Conservation (phyloP, 352 stramenopile species). For the Phytophthora hybrid region DNA sequence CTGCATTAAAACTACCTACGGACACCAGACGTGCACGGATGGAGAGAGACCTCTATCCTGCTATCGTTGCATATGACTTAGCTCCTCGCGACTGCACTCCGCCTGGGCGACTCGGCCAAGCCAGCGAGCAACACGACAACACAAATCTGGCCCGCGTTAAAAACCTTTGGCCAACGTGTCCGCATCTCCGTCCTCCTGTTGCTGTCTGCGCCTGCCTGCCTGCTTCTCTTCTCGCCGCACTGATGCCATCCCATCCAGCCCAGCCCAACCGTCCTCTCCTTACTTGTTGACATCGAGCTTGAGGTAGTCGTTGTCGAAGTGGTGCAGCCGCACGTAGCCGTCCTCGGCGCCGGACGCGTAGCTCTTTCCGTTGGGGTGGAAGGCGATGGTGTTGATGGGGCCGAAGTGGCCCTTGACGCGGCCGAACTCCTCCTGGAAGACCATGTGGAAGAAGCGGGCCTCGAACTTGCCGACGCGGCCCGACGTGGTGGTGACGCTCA, state of each 20-base stretch:
- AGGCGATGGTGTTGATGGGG: constrained; percentile 99
- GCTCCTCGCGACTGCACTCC: constrained; percentile 16
- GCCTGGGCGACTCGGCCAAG: constrained; percentile 8
- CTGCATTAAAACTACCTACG: constrained; percentile 52
- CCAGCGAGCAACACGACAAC: neutral
- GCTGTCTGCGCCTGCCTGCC: constrained; percentile 7
- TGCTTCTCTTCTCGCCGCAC: constrained; percentile 3
- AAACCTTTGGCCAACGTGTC: constrained; percentile 1
- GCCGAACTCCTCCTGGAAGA: constrained; percentile 99
- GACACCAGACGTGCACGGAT: constrained; percentile 21
- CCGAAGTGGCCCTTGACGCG: constrained; percentile 99
- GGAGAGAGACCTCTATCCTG: constrained; percentile 27
- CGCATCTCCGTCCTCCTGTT: neutral
- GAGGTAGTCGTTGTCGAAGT: constrained; percentile 99
- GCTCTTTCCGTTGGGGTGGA: constrained; percentile 98
- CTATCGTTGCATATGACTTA: constrained; percentile 14
- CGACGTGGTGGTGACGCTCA: constrained; percentile 97
- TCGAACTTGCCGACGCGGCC: constrained; percentile 95
- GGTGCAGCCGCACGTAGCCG: constrained; percentile 97
- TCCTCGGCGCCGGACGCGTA: constrained; percentile 99
- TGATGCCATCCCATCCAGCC: neutral
- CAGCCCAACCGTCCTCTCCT: neutral
- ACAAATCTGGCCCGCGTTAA: constrained; percentile 1
- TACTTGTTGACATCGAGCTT: constrained; percentile 60
- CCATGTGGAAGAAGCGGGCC: constrained; percentile 98